Percentiles rank a stretch among this genome's conserved stretches.
Evolutionary conservation across 1,139 yeast species (phyloP).

Genomic region (Kodamaea sp.): DNA sequence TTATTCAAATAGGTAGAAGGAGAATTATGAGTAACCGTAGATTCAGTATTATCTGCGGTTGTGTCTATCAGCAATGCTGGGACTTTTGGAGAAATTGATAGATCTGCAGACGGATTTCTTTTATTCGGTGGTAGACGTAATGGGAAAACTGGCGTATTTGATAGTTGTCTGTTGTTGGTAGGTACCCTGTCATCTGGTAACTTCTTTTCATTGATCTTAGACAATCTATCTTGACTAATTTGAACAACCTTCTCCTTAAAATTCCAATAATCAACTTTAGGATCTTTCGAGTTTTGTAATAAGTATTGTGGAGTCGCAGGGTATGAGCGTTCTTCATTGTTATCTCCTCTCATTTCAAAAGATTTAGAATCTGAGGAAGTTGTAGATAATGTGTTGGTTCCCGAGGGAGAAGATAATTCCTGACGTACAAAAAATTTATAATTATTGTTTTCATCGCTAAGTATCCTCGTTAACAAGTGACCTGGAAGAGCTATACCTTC

Average conservation of each 20-base stretch:
- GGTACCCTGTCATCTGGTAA: not conserved
- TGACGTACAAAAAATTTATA: conserved; percentile 46
- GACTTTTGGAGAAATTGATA: conserved; percentile 11
- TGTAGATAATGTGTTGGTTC: conserved; percentile 35
- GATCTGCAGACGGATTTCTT: conserved; percentile 12
- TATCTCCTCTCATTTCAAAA: conserved; percentile 41
- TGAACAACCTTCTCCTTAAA: conserved; percentile 45
- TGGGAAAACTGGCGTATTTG: not conserved
- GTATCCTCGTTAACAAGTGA: conserved; percentile 32
- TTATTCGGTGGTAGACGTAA: conserved; percentile 1
- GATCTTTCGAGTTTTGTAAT: conserved; percentile 39
- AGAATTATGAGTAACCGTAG: conserved; percentile 9
- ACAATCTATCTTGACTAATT: conserved; percentile 14
- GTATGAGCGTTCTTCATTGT: conserved; percentile 38
- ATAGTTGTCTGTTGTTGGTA: too few species aligned
- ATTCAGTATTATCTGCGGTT: conserved; percentile 8
- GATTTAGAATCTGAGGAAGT: conserved; percentile 49
- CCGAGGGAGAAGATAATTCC: conserved; percentile 32
- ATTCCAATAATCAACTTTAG: conserved; percentile 55
- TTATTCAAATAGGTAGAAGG: conserved; percentile 17
- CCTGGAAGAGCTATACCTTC: conserved; percentile 63
- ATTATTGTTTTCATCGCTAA: conserved; percentile 25
- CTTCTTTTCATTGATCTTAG: conserved; percentile 12
- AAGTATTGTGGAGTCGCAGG: conserved; percentile 63
- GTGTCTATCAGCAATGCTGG: conserved; percentile 34